These are phyloP conservation scores for Saccharomycopsis phalli DNA, from an alignment of 1,139 yeast species.

Conservation along the genomic window DNA sequence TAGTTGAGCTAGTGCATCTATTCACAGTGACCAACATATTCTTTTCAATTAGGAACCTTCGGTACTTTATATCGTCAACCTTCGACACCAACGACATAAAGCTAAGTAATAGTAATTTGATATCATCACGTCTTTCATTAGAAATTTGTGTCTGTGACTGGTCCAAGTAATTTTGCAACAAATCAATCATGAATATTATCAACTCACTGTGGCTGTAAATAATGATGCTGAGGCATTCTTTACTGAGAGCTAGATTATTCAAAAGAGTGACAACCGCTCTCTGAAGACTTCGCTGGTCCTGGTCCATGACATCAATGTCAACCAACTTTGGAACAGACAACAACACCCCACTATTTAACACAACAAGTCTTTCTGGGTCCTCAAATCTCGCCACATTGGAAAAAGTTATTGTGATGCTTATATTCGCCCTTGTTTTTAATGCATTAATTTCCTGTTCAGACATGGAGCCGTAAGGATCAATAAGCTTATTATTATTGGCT, in stretches of 20 bases:
- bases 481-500: slow-evolving; percentile 6
- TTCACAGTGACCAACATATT: slow-evolving; percentile 8
- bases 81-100: slow-evolving; percentile 10
- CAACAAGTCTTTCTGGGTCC: slow-evolving; percentile 8
- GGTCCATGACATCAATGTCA: slow-evolving; percentile 1
- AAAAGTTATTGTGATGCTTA: slow-evolving; percentile 17
- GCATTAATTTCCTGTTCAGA: slow-evolving; percentile 2
- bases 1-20: slow-evolving; percentile 6
- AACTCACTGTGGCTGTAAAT: slow-evolving; percentile 12
- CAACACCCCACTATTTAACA: slow-evolving; percentile 13
- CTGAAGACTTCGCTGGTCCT: slow-evolving; percentile 14
- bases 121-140: slow-evolving; percentile 9
- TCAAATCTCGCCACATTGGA: slow-evolving; percentile 16
- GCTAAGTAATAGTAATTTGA: slow-evolving; percentile 12
- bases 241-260: slow-evolving; percentile 10
- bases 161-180: slow-evolving; percentile 4
- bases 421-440: slow-evolving; percentile 9
- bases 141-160: neutral
- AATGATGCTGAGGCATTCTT: slow-evolving; percentile 11
- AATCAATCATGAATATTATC: slow-evolving; percentile 4
- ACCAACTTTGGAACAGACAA: slow-evolving; percentile 9
- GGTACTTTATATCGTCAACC: slow-evolving; percentile 14
- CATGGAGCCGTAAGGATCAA: neutral
- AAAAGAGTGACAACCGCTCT: slow-evolving; percentile 16
- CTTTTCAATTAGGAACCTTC: slow-evolving; percentile 12